Evolutionary conservation across 257 asterid species (phyloP), one percentile per base, ranked within the genome.

Genomic region (Haberlea rhodopensis): DNA sequence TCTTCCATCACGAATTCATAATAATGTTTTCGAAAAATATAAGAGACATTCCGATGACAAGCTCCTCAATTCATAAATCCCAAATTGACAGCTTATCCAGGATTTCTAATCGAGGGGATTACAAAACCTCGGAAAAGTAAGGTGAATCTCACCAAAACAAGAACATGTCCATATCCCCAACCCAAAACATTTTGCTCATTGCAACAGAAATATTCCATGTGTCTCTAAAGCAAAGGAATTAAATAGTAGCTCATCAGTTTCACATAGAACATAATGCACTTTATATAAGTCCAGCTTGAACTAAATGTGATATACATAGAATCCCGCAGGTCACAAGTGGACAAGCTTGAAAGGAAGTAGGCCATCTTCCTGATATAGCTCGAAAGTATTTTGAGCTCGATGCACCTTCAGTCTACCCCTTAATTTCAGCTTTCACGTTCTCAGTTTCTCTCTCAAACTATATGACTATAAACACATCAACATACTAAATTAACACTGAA

Each of bases 371-470:
- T 34, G 4, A 34, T 13, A 13, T 10, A 37, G 5, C n/a, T 37
- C 13, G 46, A 11, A 37, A 37, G 46, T 34, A 34, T 34, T 34
- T 34, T 34, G 43, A 34, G 43, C 43, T 8, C 9, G 5, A 9
- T 34, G 32, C 32, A 32, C 4, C 43, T 32, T 32, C 2, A 32
- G 43, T 15, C 43, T 32, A 32, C 3, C 43, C 16, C 9, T 37
- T 37, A 10, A 13, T 37, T 10, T 11, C 46, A 31, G 37, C 37
- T 31, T 11, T 31, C 11, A n/a, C n/a, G 6, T 37, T 37, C 46
- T 37, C n/a, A 13, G 46, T 37, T 37, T 37, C 51, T 19, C 40
- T 57, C 62, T 65, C 57, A 22, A 28, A 20, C 28, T 23, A 46
- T 4, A 24, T 18, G 45, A 16, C 45, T 40, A 28, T 16, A 19